These are phyloP conservation scores for Senna tora DNA, from an alignment of 306 rosid species.

Conservation along the genomic window DNA sequence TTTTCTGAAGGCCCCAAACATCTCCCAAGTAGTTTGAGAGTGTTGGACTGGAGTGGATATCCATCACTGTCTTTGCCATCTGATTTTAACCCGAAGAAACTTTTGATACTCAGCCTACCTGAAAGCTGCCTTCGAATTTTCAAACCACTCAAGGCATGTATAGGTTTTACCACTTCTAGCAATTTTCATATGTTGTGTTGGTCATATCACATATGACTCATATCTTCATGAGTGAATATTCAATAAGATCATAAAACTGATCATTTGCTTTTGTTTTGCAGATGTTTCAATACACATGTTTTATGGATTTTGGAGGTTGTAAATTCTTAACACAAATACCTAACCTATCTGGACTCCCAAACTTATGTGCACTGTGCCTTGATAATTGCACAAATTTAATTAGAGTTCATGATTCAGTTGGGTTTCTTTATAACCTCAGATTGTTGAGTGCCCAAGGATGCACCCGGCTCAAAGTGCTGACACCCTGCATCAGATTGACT, in stretches of 20 bases:
- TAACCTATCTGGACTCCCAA: not conserved
- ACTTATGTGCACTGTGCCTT: not conserved
- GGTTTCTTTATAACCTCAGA: not conserved
- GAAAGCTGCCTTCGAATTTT: not conserved
- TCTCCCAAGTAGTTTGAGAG: slow-evolving; percentile 18
- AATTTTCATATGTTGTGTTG: not conserved
- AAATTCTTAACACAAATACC: not conserved
- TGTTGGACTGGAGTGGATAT: not conserved
- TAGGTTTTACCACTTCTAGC: not conserved
- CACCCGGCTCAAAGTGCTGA: not conserved
- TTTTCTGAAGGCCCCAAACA: not conserved
- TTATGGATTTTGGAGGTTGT: slow-evolving; percentile 1
- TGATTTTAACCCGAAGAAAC: not conserved
- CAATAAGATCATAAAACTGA: not conserved
- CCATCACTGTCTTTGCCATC: not conserved
- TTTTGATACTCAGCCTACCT: not conserved
- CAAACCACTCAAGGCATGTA: not conserved
- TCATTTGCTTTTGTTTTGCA: not conserved
- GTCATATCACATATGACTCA: no score
- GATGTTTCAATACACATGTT: not conserved
- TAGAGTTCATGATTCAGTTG: not conserved
- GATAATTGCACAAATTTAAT: not conserved
- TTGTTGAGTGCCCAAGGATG: slow-evolving; percentile 19
- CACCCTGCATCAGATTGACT: not conserved
- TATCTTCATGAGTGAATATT: not conserved